Conservation (phyloP, 176 grass and related monocot species). For the Paspalum vaginatum region DNA sequence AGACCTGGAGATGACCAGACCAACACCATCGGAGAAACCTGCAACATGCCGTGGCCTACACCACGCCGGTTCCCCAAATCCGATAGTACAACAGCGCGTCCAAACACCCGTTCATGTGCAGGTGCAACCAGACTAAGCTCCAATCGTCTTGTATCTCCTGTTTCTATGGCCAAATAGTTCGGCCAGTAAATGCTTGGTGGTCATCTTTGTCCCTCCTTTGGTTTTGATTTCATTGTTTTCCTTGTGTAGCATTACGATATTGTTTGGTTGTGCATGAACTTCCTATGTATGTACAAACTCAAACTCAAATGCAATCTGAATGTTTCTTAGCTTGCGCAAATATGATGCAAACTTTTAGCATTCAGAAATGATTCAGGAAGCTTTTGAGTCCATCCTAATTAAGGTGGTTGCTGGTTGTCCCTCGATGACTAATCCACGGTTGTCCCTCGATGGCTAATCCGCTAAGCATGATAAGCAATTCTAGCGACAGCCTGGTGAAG, state of each 20-base stretch:
- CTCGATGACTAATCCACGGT: not conserved
- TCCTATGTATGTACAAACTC: not conserved
- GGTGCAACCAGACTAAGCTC: no score
- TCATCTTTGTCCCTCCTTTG: not conserved
- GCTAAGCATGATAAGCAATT: constrained; percentile 9
- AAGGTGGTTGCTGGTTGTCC: not conserved
- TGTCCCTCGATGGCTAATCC: no score
- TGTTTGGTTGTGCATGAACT: not conserved
- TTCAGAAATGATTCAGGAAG: constrained; percentile 4
- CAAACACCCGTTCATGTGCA: no score
- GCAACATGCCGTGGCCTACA: no score
- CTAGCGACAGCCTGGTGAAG: not conserved
- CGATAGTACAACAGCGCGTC: no score
- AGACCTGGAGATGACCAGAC: no score
- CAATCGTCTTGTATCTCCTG: not conserved
- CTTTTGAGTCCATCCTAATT: not conserved
- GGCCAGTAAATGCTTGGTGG: constrained; percentile 28
- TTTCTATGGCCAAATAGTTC: constrained; percentile 42
- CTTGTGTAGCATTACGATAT: not conserved
- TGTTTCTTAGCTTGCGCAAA: not conserved
- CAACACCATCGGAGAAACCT: no score
- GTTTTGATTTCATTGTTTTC: constrained; percentile 7
- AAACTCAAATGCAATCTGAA: not conserved
- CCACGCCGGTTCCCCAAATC: no score
- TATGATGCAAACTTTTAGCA: not conserved